Conservation (phyloP, 2,329 filamentous ascomycete species). For the Paecilomyces sp. region DNA sequence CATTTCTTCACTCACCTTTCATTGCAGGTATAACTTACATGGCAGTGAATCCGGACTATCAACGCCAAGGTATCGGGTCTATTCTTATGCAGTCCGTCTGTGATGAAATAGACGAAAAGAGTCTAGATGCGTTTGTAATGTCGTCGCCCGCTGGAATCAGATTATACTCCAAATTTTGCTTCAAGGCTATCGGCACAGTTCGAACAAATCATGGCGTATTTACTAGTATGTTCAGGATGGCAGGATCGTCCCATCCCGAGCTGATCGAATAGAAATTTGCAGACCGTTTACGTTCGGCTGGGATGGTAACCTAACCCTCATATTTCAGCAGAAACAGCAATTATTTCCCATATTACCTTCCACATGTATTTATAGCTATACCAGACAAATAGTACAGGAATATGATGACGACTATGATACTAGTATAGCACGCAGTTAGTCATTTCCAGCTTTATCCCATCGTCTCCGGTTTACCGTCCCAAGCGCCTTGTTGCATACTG, state of each 20-base stretch:
- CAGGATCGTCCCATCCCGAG: background rate
- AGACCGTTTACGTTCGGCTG: background rate
- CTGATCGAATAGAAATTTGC: background rate
- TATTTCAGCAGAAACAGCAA: too few relatives aligned
- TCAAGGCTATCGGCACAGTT: slow-evolving; percentile 1
- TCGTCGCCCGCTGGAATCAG: slow-evolving; percentile 2
- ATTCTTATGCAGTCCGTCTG: background rate
- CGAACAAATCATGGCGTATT: background rate
- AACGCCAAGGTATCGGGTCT: slow-evolving; percentile 4
- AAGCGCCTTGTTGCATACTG: background rate
- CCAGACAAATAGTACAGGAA: background rate
- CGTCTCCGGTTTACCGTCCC: background rate
- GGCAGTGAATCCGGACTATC: slow-evolving; percentile 4
- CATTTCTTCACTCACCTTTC: background rate
- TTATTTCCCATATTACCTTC: background rate
- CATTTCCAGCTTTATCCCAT: background rate
- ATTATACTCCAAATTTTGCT: slow-evolving; percentile 4
- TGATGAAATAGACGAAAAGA: slow-evolving; percentile 2
- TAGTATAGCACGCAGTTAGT: background rate
- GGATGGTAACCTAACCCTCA: too few relatives aligned
- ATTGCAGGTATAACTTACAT: slow-evolving; percentile 2
- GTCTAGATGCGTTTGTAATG: slow-evolving; percentile 3
- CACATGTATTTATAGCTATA: background rate
- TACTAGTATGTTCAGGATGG: slow-evolving; percentile 4
- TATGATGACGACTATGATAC: background rate